A percentile compares a stretch with the other conserved stretches of the same genome.
These are phyloP conservation scores for Lactarius sp. DNA, from an alignment of 768 basidiomycete species.

Conservation along the genomic window DNA sequence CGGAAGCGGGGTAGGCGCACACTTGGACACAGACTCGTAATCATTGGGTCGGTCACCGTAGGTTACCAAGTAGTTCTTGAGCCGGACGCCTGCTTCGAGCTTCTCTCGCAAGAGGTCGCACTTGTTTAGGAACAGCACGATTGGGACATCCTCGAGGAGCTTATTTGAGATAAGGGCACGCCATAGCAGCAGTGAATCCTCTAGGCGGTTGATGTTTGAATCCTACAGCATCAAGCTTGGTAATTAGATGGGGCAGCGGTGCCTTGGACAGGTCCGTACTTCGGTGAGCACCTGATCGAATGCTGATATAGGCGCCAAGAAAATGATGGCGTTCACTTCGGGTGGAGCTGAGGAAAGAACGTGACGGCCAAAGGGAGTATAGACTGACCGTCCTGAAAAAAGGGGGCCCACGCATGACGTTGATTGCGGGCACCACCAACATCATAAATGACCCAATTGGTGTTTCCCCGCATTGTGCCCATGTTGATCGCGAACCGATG, in stretches of 20 bases:
- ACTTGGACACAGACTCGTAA: slow-evolving; percentile 69
- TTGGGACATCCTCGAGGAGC: slow-evolving; percentile 66
- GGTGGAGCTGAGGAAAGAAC: slow-evolving; percentile 12
- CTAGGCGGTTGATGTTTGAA: slow-evolving; percentile 64
- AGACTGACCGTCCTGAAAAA: slow-evolving; percentile 74
- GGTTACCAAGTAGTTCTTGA: slow-evolving; percentile 61
- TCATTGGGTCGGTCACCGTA: slow-evolving; percentile 78
- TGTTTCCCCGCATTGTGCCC: slow-evolving; percentile 43
- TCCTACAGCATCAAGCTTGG: slow-evolving; percentile 43
- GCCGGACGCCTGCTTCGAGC: slow-evolving; percentile 67
- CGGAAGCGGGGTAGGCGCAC: slow-evolving; percentile 36
- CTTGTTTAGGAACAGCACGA: slow-evolving; percentile 81
- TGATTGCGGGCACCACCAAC: slow-evolving; percentile 80
- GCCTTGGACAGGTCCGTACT: slow-evolving; percentile 37
- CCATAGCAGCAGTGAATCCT: slow-evolving; percentile 78
- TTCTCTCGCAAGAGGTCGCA: slow-evolving; percentile 75
- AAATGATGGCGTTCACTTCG: slow-evolving; percentile 81
- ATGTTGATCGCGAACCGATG: slow-evolving; percentile 66
- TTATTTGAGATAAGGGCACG: slow-evolving; percentile 66
- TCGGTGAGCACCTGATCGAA: slow-evolving; percentile 82
- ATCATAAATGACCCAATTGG: slow-evolving; percentile 81
- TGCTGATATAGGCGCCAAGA: slow-evolving; percentile 81
- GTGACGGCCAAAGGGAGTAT: background rate
- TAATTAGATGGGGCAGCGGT: slow-evolving; percentile 18
- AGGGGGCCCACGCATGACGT: slow-evolving; percentile 84